A percentile compares a stretch with the other conserved stretches of the same genome.
Evolutionary conservation across 1,284 basidiomycete species (phyloP).

Genomic region (Austroboletus niveus): DNA sequence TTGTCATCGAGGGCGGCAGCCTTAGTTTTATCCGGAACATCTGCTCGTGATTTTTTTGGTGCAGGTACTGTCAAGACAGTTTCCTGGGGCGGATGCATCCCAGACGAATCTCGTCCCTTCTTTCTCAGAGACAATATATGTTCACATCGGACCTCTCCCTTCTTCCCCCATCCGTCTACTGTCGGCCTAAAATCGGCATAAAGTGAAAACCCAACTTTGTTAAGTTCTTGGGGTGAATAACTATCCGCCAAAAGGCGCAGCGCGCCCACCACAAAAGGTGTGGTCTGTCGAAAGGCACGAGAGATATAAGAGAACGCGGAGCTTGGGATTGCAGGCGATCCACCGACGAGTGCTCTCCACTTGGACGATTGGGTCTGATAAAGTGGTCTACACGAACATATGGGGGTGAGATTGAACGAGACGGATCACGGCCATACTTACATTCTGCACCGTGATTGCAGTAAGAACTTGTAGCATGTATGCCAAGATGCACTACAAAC

Average conservation of each 20-base stretch:
- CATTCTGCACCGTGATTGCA: conserved; percentile 42
- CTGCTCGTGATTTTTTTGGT: conserved; percentile 36
- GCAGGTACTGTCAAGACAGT: background rate
- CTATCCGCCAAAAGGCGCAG: conserved; percentile 74
- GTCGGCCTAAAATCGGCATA: conserved; percentile 77
- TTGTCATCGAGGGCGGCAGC: conserved; percentile 37
- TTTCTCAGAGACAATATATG: conserved; percentile 58
- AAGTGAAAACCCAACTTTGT: conserved; percentile 64
- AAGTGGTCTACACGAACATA: conserved; percentile 60
- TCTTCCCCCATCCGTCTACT: conserved; percentile 72
- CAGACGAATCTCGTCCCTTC: conserved; percentile 2
- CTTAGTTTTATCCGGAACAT: conserved; percentile 52
- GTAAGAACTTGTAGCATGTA: background rate
- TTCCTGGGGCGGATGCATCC: background rate
- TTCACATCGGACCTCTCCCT: conserved; percentile 63
- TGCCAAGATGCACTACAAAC: conserved; percentile 23
- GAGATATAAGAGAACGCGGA: conserved; percentile 81
- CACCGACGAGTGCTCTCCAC: conserved; percentile 83
- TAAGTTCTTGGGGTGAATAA: conserved; percentile 66
- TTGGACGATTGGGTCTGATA: conserved; percentile 65
- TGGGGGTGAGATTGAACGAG: background rate
- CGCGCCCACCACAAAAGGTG: conserved; percentile 76
- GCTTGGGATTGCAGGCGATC: conserved; percentile 69
- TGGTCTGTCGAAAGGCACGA: conserved; percentile 74
- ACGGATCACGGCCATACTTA: conserved; percentile 32